phyloP scores from a whole-genome alignment of 208 protist genomes.

The Angomonas ambiguus region DNA sequence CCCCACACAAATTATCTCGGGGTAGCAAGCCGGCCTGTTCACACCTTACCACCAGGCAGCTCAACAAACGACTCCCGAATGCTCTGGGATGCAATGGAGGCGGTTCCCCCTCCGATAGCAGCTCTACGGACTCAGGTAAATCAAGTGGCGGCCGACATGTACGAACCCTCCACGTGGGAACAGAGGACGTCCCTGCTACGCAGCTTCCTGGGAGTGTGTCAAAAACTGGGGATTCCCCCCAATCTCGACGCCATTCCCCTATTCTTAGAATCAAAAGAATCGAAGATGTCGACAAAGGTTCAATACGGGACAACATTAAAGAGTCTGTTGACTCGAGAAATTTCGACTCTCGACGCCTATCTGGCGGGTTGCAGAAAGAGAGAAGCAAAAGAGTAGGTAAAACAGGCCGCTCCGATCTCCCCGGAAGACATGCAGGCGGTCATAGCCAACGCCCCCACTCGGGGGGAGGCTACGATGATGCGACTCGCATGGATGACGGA shows the following conservation, averaged over 20 bases:
- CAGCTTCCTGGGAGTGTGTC: not conserved
- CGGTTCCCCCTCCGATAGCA: not conserved
- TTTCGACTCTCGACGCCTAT: not conserved
- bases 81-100: not conserved
- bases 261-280: not conserved
- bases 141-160: not conserved
- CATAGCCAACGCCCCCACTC: not conserved
- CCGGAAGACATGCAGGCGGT: not conserved
- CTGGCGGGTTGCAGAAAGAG: not conserved
- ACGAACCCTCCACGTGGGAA: not conserved
- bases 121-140: not conserved
- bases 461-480: not conserved
- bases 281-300: not conserved
- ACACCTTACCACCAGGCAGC: not conserved
- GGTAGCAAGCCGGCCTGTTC: not conserved
- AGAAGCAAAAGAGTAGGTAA: not conserved
- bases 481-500: not conserved
- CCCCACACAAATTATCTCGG: not conserved
- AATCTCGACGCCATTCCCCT: not conserved
- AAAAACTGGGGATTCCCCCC: not conserved
- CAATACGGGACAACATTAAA: not conserved
- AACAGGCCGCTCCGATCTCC: not conserved
- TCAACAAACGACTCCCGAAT: not conserved
- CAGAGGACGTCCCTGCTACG: not conserved
- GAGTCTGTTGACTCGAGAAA: not conserved